Evolutionary conservation across 2,329 filamentous ascomycete genomes (phyloP), one percentile per base, ranked within the genome.

Genomic region (Juglanconis sp.): DNA sequence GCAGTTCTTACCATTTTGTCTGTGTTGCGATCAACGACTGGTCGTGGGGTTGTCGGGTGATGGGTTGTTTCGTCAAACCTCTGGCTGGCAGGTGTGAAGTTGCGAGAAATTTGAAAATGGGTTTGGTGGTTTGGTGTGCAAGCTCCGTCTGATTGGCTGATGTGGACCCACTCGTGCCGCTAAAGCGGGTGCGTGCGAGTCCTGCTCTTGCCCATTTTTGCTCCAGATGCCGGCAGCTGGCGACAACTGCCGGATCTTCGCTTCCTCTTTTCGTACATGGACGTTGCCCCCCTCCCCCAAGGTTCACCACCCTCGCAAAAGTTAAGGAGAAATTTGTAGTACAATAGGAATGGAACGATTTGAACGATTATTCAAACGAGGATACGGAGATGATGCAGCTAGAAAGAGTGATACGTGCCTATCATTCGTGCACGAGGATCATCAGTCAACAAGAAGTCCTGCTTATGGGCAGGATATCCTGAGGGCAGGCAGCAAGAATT

Each of bases 1-100:
- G 34, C 32, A 15, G 34, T 55, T 65, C 77, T 72, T 77, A 81
- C 79, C 80, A 81, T 82, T 81, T 72, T 81, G 79, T 71, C 78
- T 78, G 77, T 74, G 75, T 63, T 78, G 77, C 76, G 78, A 82
- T 80, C 79, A 80, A 77, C 76, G 66, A 66, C 67, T 69, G 67
- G 65, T 57, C 58, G 56, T 57, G 58, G 42, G 36, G 48, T 54
- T 49, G 51, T 49, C 47, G 49, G 32, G 53, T 47, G 31, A 51
- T 59, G 53, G 52, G 61, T 60, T 63, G 61, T 60, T 55, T 60
- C 61, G 57, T 63, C 49, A 50, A 60, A 53, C 61, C 55, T 51
- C 32, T 42, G 11, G 49, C n/a, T 52, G 57, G 48, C 48, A 57
- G 34, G 35, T 50, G 38, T 40, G 50, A 52, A 48, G 40, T 59